Base-by-base conservation (phyloP, 2,329 filamentous ascomycete genomes). In the Colletotrichum spinosum region DNA sequence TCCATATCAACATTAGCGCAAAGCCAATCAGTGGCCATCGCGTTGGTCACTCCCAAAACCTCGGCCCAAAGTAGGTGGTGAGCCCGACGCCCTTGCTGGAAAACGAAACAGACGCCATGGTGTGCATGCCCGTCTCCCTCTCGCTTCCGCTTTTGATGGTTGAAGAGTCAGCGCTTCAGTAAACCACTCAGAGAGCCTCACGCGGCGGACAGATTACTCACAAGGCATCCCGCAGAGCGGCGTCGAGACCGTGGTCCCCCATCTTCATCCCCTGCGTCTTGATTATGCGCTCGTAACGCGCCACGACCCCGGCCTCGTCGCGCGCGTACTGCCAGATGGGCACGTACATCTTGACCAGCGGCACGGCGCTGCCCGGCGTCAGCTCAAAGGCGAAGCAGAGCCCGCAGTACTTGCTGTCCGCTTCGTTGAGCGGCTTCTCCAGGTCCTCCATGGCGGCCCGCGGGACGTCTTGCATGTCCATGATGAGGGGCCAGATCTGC, bases 31-130 rank as follows among this genome's bases (percentile, higher is more conserved):
- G 2, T 17, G 17, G 1, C 17, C 17, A 17, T 3, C 17, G 17
- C 2, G 17, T 17, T 25, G 33, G 25, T 65, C 39, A 52, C n/a
- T 17, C 15, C 57, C 62, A 65, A 46, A 62, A 37, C 41, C 25
- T 56, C 17, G 61, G 61, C 15, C 61, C 57, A 17, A 65, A 55
- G 13, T 65, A 61, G 12, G 57, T 13, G 34, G 34, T 65, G 9
- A 65, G 34, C 2, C 46, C 51, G 13, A 55, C 39, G 17, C 51
- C 45, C 41, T 61, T 61, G 9, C 11, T 4, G 17, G 62, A 61
- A 11, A 39, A 61, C 10, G 46, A 51, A 17, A 56, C 25, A n/a
- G 57, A 55, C n/a, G 45, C 51, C 51, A 65, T 55, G 10, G 51
- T 65, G 38, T 61, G 57, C 4, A 61, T n/a, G 12, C 57, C 57